Conservation (phyloP, 208 protist genomes). For the Eutreptiella sp. region DNA sequence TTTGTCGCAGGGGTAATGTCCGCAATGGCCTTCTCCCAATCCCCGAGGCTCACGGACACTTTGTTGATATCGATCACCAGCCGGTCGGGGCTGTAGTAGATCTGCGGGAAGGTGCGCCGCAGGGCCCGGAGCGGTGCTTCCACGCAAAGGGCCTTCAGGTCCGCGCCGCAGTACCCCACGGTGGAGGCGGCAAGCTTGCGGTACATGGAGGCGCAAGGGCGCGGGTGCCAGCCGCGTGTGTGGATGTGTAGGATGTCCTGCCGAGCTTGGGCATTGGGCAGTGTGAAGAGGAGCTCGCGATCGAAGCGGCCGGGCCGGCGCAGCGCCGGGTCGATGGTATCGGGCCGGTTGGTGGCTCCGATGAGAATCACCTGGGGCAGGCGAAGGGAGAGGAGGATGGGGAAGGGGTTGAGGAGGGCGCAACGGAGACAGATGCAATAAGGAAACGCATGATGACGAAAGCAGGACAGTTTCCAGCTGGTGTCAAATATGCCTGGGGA, state of each 20-base stretch:
- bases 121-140: constrained; percentile 94
- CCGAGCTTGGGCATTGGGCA: constrained; percentile 98
- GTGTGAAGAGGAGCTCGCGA: constrained; percentile 99
- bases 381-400: no score
- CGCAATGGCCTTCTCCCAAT: constrained; percentile 5
- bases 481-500: no score
- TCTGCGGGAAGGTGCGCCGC: constrained; percentile 2
- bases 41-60: background rate
- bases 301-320: constrained; percentile 99
- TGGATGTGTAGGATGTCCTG: constrained; percentile 99
- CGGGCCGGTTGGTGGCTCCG: constrained; percentile 99
- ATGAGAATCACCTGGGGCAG: constrained; percentile 99
- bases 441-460: no score
- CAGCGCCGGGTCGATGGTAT: constrained; percentile 98
- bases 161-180: constrained; percentile 98
- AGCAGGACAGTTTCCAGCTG: no score
- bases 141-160: constrained; percentile 97
- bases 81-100: background rate
- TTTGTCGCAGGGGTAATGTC: background rate
- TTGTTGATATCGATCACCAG: constrained; percentile 1
- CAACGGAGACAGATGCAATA: no score
- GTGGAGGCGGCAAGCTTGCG: constrained; percentile 69
- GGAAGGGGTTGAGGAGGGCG: no score
- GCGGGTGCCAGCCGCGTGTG: constrained; percentile 75
- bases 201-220: constrained; percentile 22